Evolutionary conservation across 352 stramenopile species (phyloP).

Genomic region (Phytopythium helicoides): DNA sequence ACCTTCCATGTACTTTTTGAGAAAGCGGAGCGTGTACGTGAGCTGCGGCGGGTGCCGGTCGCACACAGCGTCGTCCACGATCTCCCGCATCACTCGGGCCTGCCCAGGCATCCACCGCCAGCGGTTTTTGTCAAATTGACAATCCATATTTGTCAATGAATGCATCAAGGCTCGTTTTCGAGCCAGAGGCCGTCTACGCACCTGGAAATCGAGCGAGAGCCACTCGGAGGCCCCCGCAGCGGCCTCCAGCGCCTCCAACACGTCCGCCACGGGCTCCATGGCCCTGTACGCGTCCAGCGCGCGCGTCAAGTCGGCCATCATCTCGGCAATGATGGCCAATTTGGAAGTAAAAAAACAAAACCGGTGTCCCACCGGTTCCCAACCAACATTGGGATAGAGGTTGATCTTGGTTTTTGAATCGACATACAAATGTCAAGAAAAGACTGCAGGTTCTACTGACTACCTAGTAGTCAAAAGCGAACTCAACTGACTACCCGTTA

Average conservation of each 20-base stretch:
- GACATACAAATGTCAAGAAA: no score
- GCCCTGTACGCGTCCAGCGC: constrained; percentile 63
- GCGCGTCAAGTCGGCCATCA: not conserved
- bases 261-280: constrained; percentile 47
- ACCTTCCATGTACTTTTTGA: constrained; percentile 71
- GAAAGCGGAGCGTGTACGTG: constrained; percentile 67
- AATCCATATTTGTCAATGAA: constrained; percentile 3
- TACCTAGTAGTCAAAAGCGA: no score
- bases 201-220: constrained; percentile 57
- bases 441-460: no score
- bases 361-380: no score
- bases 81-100: constrained; percentile 44
- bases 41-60: constrained; percentile 58
- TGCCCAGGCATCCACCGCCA: constrained; percentile 11
- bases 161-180: not conserved
- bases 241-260: constrained; percentile 38
- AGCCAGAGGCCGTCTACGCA: constrained; percentile 10
- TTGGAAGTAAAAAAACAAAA: no score
- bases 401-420: no score
- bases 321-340: constrained; percentile 12
- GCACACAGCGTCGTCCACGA: constrained; percentile 54
- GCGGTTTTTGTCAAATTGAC: no score
- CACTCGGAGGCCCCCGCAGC: constrained; percentile 23
- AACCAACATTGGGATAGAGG: no score
- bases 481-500: no score